These are phyloP conservation scores for Mycena sp. DNA, from an alignment of 1,284 basidiomycete species.

Conservation along the genomic window DNA sequence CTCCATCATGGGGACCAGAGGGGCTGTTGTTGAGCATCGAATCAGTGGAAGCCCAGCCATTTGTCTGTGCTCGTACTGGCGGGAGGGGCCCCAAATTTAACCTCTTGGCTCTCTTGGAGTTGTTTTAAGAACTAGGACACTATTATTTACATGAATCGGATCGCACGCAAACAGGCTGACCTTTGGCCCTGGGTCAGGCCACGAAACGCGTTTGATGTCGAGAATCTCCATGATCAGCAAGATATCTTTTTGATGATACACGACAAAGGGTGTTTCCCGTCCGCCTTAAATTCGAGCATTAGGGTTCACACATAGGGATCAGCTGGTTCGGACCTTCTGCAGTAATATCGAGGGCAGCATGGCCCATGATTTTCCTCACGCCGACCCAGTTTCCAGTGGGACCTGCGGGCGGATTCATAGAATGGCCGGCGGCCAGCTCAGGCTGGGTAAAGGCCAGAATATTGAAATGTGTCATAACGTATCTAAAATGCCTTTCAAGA, in stretches of 20 bases:
- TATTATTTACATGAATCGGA: background rate
- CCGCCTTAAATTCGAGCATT: constrained; percentile 8
- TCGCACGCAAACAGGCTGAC: background rate
- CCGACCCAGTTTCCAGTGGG: constrained; percentile 27
- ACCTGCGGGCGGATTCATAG: constrained; percentile 11
- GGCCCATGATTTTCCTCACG: constrained; percentile 25
- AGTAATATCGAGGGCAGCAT: constrained; percentile 27
- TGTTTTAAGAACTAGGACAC: constrained; percentile 7
- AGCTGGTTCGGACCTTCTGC: constrained; percentile 7
- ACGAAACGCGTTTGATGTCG: constrained; percentile 29
- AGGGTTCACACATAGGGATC: background rate
- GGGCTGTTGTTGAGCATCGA: constrained; percentile 7
- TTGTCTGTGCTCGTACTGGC: constrained; percentile 10
- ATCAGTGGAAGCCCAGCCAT: background rate
- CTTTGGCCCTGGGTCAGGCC: constrained; percentile 27
- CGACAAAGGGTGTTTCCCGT: constrained; percentile 19
- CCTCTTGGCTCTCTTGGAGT: constrained; percentile 13
- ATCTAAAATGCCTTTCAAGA: constrained; percentile 3
- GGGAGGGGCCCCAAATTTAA: constrained; percentile 20
- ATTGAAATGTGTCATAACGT: constrained; percentile 32
- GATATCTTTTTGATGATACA: background rate
- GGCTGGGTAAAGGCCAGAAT: constrained; percentile 27
- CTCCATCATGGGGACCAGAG: constrained; percentile 27
- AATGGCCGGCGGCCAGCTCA: constrained; percentile 12
- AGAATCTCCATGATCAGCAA: constrained; percentile 30